A percentile compares a stretch with the other conserved stretches of the same genome.
phyloP scores from a whole-genome alignment of 2,329 filamentous ascomycete genomes.

The Xylaria sp. region DNA sequence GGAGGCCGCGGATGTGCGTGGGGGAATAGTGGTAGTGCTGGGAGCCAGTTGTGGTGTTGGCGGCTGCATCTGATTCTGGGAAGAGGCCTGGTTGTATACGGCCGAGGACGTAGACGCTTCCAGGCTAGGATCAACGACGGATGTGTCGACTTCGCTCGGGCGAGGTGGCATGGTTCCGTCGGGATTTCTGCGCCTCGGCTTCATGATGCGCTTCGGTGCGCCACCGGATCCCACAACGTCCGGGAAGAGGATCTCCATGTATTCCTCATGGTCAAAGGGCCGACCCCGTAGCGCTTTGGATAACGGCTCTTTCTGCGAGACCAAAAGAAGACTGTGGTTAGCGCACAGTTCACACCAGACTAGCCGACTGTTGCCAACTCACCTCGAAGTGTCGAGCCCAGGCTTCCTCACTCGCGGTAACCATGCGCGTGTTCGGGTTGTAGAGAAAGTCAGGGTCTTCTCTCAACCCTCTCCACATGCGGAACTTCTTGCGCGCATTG shows the following conservation, averaged over 20 bases:
- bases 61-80: conserved; percentile 41
- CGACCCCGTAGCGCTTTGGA: conserved; percentile 67
- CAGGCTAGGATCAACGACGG: conserved; percentile 50
- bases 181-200: conserved; percentile 61
- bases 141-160: conserved; percentile 60
- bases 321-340: conserved; percentile 21
- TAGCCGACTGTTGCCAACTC: conserved; percentile 42
- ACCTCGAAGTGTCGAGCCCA: conserved; percentile 69
- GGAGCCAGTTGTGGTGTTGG: conserved; percentile 39
- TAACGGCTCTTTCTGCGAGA: conserved; percentile 64
- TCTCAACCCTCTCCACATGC: conserved; percentile 68
- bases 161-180: conserved; percentile 58
- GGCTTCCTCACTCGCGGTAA: conserved; percentile 67
- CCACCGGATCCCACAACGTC: conserved; percentile 70
- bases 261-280: conserved; percentile 70
- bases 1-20: conserved; percentile 54
- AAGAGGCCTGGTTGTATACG: conserved; percentile 40
- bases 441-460: conserved; percentile 69
- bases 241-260: conserved; percentile 69
- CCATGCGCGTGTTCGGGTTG: conserved; percentile 60
- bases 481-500: conserved; percentile 71
- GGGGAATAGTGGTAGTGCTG: conserved; percentile 52
- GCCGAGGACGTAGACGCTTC: conserved; percentile 35
- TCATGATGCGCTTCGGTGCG: conserved; percentile 69
- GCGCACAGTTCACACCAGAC: conserved; percentile 1